Evolutionary conservation across 169 alveolate genomes (phyloP).

Genomic region (Plasmodium adleri): DNA sequence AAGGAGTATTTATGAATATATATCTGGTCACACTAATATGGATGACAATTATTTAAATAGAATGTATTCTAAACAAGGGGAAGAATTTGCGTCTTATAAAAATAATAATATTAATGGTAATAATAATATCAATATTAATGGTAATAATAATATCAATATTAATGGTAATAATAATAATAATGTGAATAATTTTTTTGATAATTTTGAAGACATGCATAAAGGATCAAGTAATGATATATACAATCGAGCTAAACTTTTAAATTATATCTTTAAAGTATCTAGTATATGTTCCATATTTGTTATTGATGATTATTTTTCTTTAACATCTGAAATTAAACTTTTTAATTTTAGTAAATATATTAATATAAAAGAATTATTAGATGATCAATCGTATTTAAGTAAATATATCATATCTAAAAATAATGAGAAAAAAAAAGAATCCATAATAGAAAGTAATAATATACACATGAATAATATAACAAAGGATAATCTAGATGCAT

Average conservation of each 20-base stretch:
- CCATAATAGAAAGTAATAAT: too few relatives aligned
- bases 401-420: neutral
- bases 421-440: too few relatives aligned
- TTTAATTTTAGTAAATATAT: slow-evolving; percentile 56
- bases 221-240: neutral
- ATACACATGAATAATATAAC: too few relatives aligned
- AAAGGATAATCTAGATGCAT: too few relatives aligned
- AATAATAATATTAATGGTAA: neutral
- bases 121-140: too few relatives aligned
- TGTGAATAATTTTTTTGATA: too few relatives aligned
- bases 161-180: neutral
- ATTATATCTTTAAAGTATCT: slow-evolving; percentile 24
- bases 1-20: too few relatives aligned
- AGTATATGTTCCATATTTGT: slow-evolving; percentile 44
- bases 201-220: too few relatives aligned
- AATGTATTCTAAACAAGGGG: neutral
- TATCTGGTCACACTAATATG: too few relatives aligned
- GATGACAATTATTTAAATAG: too few relatives aligned
- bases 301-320: slow-evolving; percentile 22
- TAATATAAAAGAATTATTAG: slow-evolving; percentile 21
- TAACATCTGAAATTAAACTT: slow-evolving; percentile 48
- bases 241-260: slow-evolving; percentile 3
- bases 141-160: too few relatives aligned
- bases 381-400: slow-evolving; percentile 23
- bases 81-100: too few relatives aligned